These are phyloP conservation scores for Trebouxia gelatinosa DNA, from an alignment of 163 green algal species.

Conservation along the genomic window DNA sequence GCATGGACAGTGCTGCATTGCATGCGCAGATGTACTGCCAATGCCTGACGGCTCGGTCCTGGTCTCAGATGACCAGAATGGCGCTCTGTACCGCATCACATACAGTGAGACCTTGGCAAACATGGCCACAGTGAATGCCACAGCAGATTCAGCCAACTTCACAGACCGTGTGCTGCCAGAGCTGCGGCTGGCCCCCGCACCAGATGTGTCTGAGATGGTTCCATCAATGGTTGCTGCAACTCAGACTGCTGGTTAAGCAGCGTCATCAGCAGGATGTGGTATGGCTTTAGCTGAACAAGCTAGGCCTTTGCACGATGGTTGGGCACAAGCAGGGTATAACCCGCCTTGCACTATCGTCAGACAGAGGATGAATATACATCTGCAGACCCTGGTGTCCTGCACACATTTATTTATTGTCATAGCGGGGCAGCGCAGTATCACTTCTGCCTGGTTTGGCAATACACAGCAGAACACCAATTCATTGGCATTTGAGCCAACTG, in stretches of 20 bases:
- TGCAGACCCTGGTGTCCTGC: too few species aligned
- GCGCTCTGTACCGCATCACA: slow-evolving; percentile 34
- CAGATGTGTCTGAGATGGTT: neutral
- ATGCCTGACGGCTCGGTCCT: slow-evolving; percentile 57
- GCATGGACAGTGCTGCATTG: neutral
- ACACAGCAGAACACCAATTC: too few species aligned
- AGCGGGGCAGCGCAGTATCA: too few species aligned
- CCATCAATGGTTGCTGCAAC: neutral
- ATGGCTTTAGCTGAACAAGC: too few species aligned
- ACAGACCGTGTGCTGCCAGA: neutral
- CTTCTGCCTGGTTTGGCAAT: too few species aligned
- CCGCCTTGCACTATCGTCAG: too few species aligned
- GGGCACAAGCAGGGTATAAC: too few species aligned
- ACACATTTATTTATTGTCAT: too few species aligned
- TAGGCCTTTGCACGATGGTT: too few species aligned
- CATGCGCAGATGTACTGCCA: slow-evolving; percentile 45
- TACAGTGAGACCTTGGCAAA: slow-evolving; percentile 17
- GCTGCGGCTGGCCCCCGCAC: neutral
- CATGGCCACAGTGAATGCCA: neutral
- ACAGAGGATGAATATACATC: too few species aligned
- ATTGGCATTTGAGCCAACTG: too few species aligned
- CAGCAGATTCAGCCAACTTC: neutral
- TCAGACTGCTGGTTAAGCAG: neutral
- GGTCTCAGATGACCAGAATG: slow-evolving; percentile 48
- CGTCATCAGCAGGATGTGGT: too few species aligned